phyloP scores from a whole-genome alignment of 164 flowering plant species.

The Vitis rupestris region DNA sequence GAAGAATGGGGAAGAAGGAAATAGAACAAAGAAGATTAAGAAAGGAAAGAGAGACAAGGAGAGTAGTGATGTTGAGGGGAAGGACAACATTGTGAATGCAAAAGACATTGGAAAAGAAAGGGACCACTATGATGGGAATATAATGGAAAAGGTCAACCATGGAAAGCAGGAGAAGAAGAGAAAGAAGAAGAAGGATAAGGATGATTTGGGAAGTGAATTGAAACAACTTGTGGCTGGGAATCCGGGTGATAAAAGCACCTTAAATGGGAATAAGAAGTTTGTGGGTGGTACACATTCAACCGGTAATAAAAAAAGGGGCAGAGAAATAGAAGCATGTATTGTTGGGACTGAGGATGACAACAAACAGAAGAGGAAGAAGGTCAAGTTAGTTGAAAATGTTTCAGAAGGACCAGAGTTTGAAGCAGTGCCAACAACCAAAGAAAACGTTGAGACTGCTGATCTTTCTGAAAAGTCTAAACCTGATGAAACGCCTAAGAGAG shows the following conservation, averaged over 20 bases:
- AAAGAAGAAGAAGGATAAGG: not conserved
- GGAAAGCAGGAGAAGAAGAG: not conserved
- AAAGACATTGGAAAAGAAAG: not conserved
- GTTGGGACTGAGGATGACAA: constrained; percentile 1
- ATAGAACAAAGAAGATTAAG: not conserved
- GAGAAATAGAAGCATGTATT: not conserved
- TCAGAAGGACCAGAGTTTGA: not conserved
- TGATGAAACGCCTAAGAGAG: constrained; percentile 25
- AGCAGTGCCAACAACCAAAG: constrained; percentile 1
- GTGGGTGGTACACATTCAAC: no score
- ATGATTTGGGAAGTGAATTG: not conserved
- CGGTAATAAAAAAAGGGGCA: no score
- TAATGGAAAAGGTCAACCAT: no score
- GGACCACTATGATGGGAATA: no score
- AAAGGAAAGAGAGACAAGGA: constrained; percentile 4
- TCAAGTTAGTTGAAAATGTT: constrained; percentile 4
- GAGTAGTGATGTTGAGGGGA: not conserved
- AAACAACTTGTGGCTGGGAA: no score
- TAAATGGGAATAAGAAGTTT: no score
- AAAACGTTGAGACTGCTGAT: not conserved
- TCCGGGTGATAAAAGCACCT: no score
- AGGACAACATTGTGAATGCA: not conserved
- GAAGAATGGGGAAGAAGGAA: not conserved
- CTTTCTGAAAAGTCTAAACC: constrained; percentile 9
- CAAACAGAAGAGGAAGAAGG: constrained; percentile 13